Evolutionary conservation across 2,329 filamentous ascomycete genomes (phyloP), one percentile per base, ranked within the genome.

Genomic region (Botrytis fragariae): DNA sequence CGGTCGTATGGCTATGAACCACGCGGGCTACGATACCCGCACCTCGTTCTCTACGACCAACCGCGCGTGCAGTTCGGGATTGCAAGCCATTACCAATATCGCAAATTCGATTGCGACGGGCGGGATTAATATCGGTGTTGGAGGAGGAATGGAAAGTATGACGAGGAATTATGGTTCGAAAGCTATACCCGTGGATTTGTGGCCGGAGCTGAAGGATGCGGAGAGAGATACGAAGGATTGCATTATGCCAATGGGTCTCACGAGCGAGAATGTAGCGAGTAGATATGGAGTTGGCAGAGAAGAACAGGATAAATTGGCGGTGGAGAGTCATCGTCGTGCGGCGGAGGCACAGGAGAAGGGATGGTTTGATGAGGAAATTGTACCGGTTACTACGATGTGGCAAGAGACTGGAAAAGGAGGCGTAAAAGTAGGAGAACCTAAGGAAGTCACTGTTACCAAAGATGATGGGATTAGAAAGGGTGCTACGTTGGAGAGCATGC

Each of bases 121-220:
- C 1, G 87, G 89, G 77, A 92, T 95, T 69, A 88, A 90, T 75
- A 86, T 87, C 0, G 95, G 93, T 74, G 89, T 98, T 75, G 95
- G 91, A 16, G 95, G 93, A 2, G 95, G 95, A 44, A 97, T 97
- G 93, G 95, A 98, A 87, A 95, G 92, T 84, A 98, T 98, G 95
- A 97, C 93, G 76, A 85, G 92, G 77, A 97, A 97, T 84, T 98
- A 98, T 83, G 94, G 91, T 69, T 89, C 86, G 39, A 86, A 90
- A 73, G 95, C 95, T n/a, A 96, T 98, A 61, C 95, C 95, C 0
- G 91, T 90, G 0, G 89, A 94, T 76, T 83, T 94, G 18, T 97
- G 94, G 93, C 90, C 92, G 0, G 90, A 88, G 69, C 84, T 97
- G 74, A 88, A 85, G 78, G 87, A 91, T 1, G 90, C 87, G 5